Percentiles rank a stretch among this genome's conserved stretches.
Conservation (phyloP, 2,329 filamentous ascomycete species). For the Hymenoscyphus occultus region DNA sequence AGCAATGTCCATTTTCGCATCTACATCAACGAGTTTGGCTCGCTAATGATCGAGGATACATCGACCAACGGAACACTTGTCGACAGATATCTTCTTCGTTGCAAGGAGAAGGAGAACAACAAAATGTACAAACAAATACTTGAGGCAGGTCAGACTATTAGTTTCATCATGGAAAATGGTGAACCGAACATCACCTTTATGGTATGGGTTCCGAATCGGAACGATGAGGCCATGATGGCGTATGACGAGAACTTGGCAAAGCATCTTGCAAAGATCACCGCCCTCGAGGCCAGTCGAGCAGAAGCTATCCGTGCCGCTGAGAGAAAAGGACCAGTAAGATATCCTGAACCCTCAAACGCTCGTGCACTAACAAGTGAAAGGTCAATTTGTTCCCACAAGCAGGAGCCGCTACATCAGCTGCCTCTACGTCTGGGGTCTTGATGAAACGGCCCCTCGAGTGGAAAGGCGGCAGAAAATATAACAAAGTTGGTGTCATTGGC, state of each 20-base stretch:
- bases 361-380: conserved; percentile 23
- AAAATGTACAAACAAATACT: conserved; percentile 37
- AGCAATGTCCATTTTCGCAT: conserved; percentile 98
- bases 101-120: conserved; percentile 47
- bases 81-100: conserved; percentile 65
- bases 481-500: conserved; percentile 76
- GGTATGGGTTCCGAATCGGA: conserved; percentile 76
- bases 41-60: conserved; percentile 87
- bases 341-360: neutral
- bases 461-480: conserved; percentile 83
- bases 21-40: conserved; percentile 79
- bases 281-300: conserved; percentile 17
- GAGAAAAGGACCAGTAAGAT: conserved; percentile 29
- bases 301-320: neutral
- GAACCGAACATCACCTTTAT: conserved; percentile 71
- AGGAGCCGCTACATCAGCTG: conserved; percentile 20
- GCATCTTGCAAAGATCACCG: conserved; percentile 52
- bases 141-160: conserved; percentile 34
- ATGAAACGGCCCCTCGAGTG: conserved; percentile 58
- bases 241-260: conserved; percentile 68
- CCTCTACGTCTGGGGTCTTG: conserved; percentile 8
- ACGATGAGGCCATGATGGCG: conserved; percentile 60
- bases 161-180: conserved; percentile 32
- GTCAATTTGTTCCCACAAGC: conserved; percentile 34
- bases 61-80: conserved; percentile 96